Conservation (phyloP, 257 asterid species). For the Gentiana dahurica region DNA sequence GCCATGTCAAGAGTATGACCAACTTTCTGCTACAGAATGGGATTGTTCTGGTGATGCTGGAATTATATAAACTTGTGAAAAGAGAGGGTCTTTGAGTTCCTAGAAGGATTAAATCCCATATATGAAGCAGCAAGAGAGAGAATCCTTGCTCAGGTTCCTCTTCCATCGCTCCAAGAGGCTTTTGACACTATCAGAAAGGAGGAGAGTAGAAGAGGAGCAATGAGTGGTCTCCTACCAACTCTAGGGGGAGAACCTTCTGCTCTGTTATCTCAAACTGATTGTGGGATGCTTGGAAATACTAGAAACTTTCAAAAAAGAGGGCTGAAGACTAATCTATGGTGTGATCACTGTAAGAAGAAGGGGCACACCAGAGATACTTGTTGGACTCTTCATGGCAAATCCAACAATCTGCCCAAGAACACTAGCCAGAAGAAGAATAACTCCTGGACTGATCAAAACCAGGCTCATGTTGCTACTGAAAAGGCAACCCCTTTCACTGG, state of each 20-base stretch:
- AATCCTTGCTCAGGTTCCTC: neutral
- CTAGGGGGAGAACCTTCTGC: no score
- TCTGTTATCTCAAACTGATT: neutral
- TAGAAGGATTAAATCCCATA: neutral
- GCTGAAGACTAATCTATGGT: neutral
- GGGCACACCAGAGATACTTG: neutral
- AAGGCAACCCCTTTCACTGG: neutral
- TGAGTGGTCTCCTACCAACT: no score
- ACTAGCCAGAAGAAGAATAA: neutral
- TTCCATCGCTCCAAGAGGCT: neutral
- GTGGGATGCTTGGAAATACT: no score
- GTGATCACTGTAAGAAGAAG: neutral
- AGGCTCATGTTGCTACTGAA: no score
- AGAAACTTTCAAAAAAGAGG: neutral
- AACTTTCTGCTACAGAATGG: neutral
- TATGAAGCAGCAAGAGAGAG: slow-evolving; percentile 1
- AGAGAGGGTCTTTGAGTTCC: neutral
- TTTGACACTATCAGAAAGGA: slow-evolving; percentile 2
- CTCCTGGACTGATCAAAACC: no score
- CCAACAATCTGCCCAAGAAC: neutral
- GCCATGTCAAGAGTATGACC: neutral
- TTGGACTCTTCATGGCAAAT: slow-evolving; percentile 2
- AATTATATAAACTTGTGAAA: neutral
- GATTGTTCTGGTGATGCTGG: neutral
- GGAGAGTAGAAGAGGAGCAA: neutral